These are phyloP conservation scores for Avena eriantha DNA, from an alignment of 176 grass and related monocot genomes.

Conservation along the genomic window DNA sequence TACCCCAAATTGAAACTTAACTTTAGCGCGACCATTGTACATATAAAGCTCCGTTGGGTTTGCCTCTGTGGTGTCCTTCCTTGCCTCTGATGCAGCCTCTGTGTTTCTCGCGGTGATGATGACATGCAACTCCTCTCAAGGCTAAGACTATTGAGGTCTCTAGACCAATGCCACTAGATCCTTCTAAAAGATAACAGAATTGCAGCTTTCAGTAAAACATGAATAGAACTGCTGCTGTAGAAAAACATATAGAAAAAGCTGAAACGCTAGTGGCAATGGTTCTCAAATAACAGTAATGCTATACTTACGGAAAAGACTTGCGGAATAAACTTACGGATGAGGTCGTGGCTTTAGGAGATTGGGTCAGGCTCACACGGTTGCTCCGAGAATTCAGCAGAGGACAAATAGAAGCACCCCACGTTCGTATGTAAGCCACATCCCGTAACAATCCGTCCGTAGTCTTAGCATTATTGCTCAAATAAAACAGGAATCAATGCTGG, in stretches of 20 bases:
- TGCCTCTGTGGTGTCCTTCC: slow-evolving; percentile 52
- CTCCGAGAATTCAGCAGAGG: too few relatives aligned
- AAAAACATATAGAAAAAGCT: neutral
- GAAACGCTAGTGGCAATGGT: neutral
- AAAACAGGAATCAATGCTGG: too few relatives aligned
- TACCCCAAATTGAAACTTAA: too few relatives aligned
- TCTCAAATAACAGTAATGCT: neutral
- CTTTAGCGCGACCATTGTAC: too few relatives aligned
- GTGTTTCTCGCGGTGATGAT: slow-evolving; percentile 95
- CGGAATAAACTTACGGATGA: too few relatives aligned
- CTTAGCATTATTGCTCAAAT: too few relatives aligned
- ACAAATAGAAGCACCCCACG: too few relatives aligned
- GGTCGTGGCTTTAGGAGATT: too few relatives aligned
- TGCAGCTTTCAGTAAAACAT: neutral
- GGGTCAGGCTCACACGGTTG: too few relatives aligned
- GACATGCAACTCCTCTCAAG: slow-evolving; percentile 79
- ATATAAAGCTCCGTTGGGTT: slow-evolving; percentile 29
- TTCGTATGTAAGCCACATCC: too few relatives aligned
- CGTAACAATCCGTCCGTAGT: too few relatives aligned
- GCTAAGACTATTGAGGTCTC: slow-evolving; percentile 89
- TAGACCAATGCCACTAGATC: slow-evolving; percentile 87
- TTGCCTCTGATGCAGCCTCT: slow-evolving; percentile 75
- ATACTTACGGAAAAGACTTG: too few relatives aligned
- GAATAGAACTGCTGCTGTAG: neutral
- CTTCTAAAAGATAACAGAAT: slow-evolving; percentile 52